phyloP scores from a whole-genome alignment of 805 yeast species.

The Candida nonsorbophila region DNA sequence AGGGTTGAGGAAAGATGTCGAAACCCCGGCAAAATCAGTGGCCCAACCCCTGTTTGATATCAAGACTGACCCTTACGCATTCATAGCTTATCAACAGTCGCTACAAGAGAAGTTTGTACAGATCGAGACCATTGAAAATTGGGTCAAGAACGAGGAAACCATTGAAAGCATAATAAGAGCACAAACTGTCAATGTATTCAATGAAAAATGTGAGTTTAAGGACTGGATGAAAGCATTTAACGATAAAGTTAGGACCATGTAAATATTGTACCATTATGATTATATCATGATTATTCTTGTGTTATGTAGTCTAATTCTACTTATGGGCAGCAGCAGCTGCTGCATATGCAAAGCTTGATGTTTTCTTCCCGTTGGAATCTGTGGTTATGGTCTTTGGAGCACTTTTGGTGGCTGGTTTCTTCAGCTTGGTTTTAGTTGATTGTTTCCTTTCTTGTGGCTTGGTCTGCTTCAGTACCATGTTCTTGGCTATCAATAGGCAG shows the following conservation, averaged over 20 bases:
- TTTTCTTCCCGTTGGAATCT: slow-evolving; percentile 5
- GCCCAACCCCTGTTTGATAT: slow-evolving; percentile 18
- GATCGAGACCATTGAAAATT: slow-evolving; percentile 25
- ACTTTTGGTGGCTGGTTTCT: slow-evolving; percentile 11
- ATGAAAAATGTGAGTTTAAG: slow-evolving; percentile 29
- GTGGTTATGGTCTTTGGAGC: slow-evolving; percentile 13
- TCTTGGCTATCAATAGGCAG: slow-evolving; percentile 61
- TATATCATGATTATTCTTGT: neutral
- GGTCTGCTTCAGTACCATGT: slow-evolving; percentile 29
- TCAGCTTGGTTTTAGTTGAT: slow-evolving; percentile 7
- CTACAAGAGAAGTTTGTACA: slow-evolving; percentile 17
- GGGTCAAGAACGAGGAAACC: slow-evolving; percentile 30
- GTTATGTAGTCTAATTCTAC: slow-evolving; percentile 3
- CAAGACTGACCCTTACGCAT: slow-evolving; percentile 36
- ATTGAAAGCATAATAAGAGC: slow-evolving; percentile 30
- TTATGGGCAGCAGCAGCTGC: slow-evolving; percentile 43
- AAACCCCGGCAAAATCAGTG: slow-evolving; percentile 1
- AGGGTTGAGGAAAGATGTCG: slow-evolving; percentile 14
- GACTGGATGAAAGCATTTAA: slow-evolving; percentile 30
- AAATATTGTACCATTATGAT: slow-evolving; percentile 3
- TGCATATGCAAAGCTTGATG: slow-evolving; percentile 35
- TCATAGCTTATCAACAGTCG: slow-evolving; percentile 14
- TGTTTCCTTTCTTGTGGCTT: slow-evolving; percentile 7
- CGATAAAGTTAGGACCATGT: slow-evolving; percentile 2
- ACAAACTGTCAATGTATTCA: slow-evolving; percentile 26